phyloP scores from a whole-genome alignment of 2,329 filamentous ascomycete species.

The Cadophora luteo-olivacea region DNA sequence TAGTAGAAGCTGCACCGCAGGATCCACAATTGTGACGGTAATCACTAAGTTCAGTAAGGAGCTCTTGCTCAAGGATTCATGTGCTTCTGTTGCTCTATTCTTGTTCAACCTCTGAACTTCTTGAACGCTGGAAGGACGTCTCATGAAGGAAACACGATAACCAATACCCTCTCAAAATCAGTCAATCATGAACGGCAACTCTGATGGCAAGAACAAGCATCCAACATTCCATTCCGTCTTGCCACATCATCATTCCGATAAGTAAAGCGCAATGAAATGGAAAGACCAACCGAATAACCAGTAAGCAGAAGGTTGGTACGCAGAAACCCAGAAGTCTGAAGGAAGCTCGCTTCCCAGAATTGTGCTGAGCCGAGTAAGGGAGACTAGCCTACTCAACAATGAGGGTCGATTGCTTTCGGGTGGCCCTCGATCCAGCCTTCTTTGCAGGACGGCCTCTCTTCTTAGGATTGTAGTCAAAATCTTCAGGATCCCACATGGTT shows the following conservation, averaged over 20 bases:
- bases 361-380: no score
- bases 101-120: no score
- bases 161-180: no score
- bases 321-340: background rate
- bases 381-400: background rate
- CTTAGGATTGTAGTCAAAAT: slow-evolving; percentile 1
- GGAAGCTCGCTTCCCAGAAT: background rate
- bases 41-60: no score
- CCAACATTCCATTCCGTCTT: background rate
- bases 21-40: no score
- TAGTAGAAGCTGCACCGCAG: no score
- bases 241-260: background rate
- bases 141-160: no score
- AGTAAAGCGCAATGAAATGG: background rate
- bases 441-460: background rate
- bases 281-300: background rate
- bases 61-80: no score
- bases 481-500: background rate
- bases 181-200: background rate
- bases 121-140: no score
- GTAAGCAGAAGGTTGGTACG: background rate
- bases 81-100: no score
- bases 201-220: background rate
- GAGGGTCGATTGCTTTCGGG: background rate
- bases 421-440: background rate